Conservation (phyloP, 768 basidiomycete species). For the Kwoniella sp. region DNA sequence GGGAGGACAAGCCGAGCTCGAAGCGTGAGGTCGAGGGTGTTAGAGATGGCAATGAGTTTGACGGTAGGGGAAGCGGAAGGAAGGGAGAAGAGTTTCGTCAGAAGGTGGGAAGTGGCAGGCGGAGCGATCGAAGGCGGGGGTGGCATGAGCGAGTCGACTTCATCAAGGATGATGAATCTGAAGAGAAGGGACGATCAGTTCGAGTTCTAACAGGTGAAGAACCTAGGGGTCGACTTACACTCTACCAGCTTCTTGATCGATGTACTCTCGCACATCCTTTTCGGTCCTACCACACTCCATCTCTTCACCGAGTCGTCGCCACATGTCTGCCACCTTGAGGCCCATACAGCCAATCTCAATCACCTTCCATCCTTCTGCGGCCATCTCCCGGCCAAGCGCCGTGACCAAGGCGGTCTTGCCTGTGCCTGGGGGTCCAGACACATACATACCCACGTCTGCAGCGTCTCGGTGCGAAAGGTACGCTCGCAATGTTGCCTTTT, state of each 20-base stretch:
- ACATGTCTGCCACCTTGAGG: slow-evolving; percentile 39
- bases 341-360: slow-evolving; percentile 50
- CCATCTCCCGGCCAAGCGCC: slow-evolving; percentile 34
- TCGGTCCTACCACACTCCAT: slow-evolving; percentile 38
- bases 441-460: slow-evolving; percentile 55
- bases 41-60: slow-evolving; percentile 50
- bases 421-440: slow-evolving; percentile 88
- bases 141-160: slow-evolving; percentile 50
- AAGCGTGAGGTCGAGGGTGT: slow-evolving; percentile 50
- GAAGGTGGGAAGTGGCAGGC: slow-evolving; percentile 41
- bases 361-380: slow-evolving; percentile 31
- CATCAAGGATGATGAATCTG: slow-evolving; percentile 50
- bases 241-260: neutral
- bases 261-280: slow-evolving; percentile 17
- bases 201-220: neutral
- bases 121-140: slow-evolving; percentile 31
- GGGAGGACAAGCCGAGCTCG: slow-evolving; percentile 45
- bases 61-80: slow-evolving; percentile 32
- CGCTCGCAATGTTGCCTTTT: slow-evolving; percentile 28
- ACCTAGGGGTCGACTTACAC: slow-evolving; percentile 3
- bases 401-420: slow-evolving; percentile 58
- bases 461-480: slow-evolving; percentile 29
- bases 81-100: slow-evolving; percentile 47
- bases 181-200: neutral
- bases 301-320: slow-evolving; percentile 39